Base-by-base conservation (phyloP, 169 alveolate genomes). In the Blepharisma undulans region DNA sequence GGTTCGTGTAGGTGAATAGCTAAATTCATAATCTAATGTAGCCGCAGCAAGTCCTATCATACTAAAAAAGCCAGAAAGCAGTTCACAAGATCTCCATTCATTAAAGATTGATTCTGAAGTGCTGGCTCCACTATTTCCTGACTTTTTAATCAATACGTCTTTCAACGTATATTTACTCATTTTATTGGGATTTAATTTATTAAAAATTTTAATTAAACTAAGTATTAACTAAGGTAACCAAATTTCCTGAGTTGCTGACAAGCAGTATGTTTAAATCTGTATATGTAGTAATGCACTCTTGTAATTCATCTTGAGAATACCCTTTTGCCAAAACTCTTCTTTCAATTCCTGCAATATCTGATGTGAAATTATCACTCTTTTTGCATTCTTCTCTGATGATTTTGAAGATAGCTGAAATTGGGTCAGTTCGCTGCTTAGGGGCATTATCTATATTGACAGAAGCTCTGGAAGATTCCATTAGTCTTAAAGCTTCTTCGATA, bases 401-500 rank as follows among this genome's bases (percentile, higher is more conserved):
- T 48, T 86, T 72, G 72, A 61, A 66, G 29, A 86, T 36, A 27
- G 60, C 84, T 2, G 91, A 71, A n/a, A 86, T 32, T 0, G 91
- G 91, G 84, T 86, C 84, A 19, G 19, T 72, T 86, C 36, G 25
- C 29, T 25, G 27, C 66, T 86, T 86, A 6, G 80, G 80, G 8
- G 48, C 97, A 74, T 32, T 80, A 84, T 92, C 90, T 85, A 94
- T 66, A 96, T 97, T 95, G 16, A 98, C 98, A 90, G 98, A 96
- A 36, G 91, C 95, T 91, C 98, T 93, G 93, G 98, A 94, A 66
- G 95, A 97, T 71, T 98, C 99, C 90, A 98, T 97, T 74, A 99
- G 96, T 93, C 99, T 95, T 25, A 98, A 92, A 22, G 99, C 99
- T 92, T 99, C 99, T 90, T 97, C 99, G 72, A 99, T 98, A 96